phyloP scores from a whole-genome alignment of 345 rosid genomes.

The Eutrema japonicum region DNA sequence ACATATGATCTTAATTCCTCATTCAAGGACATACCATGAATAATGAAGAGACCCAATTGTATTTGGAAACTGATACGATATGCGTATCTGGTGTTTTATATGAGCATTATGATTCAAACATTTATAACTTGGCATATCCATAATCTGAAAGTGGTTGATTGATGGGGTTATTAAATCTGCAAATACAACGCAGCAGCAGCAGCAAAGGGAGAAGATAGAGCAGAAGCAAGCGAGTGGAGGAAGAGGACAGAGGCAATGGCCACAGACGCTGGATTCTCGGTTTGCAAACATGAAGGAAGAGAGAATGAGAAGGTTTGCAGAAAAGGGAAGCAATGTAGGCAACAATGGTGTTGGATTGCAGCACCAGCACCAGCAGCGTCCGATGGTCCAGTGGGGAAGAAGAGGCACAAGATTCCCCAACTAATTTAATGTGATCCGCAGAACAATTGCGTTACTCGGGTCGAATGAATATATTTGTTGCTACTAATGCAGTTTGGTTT shows the following conservation, averaged over 20 bases:
- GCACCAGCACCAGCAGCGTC: conserved; percentile 31
- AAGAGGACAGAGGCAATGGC: conserved; percentile 52
- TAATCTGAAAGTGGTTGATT: background rate
- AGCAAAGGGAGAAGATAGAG: conserved; percentile 39
- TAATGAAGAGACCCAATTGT: too few relatives aligned
- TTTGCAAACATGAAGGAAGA: conserved; percentile 88
- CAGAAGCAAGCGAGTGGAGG: conserved; percentile 43
- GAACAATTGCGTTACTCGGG: background rate
- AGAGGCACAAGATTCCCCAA: conserved; percentile 50
- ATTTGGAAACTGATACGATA: too few relatives aligned
- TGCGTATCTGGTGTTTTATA: background rate
- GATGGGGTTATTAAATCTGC: conserved; percentile 5
- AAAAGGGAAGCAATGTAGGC: conserved; percentile 42
- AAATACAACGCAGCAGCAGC: conserved; percentile 36
- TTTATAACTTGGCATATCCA: background rate
- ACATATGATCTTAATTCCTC: too few relatives aligned
- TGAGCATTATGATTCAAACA: conserved; percentile 3
- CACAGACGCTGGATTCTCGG: conserved; percentile 77
- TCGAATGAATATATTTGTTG: conserved; percentile 18
- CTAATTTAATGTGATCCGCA: conserved; percentile 35
- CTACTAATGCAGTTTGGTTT: conserved; percentile 18
- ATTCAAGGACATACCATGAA: too few relatives aligned
- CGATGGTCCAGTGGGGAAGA: conserved; percentile 59
- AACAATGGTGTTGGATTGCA: conserved; percentile 40
- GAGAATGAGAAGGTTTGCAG: conserved; percentile 54